Evolutionary conservation across 306 rosid genomes (phyloP).

Genomic region (Clitoria ternatea): DNA sequence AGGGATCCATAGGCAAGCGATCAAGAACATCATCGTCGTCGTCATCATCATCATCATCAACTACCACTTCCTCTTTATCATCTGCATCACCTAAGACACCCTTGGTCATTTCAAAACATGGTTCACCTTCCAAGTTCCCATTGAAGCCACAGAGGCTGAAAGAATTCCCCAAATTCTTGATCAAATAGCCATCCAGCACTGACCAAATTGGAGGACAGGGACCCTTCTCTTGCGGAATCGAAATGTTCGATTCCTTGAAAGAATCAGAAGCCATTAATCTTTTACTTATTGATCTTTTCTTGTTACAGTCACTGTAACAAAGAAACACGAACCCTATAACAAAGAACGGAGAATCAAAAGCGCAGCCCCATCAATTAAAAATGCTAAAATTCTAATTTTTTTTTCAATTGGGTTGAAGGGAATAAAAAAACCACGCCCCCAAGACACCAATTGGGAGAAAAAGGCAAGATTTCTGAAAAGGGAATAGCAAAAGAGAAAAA

Average conservation of each 20-base stretch:
- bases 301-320: neutral
- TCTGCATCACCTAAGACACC: constrained; percentile 23
- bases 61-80: constrained; percentile 15
- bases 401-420: constrained; percentile 13
- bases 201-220: constrained; percentile 21
- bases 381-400: neutral
- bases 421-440: constrained; percentile 13
- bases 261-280: constrained; percentile 41
- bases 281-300: too few species aligned
- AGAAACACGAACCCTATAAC: constrained; percentile 11
- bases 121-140: constrained; percentile 18
- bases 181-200: constrained; percentile 19
- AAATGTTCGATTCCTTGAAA: constrained; percentile 12
- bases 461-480: neutral
- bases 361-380: neutral
- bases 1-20: constrained; percentile 67
- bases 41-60: constrained; percentile 44
- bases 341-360: neutral
- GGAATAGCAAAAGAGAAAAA: neutral
- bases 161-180: constrained; percentile 13
- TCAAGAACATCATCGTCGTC: constrained; percentile 39
- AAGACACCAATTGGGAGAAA: neutral
- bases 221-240: constrained; percentile 19
- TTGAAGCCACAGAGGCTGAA: constrained; percentile 20
- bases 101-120: constrained; percentile 11